phyloP scores from a whole-genome alignment of 495 filamentous ascomycete genomes.

The Bryoglossum gracile region DNA sequence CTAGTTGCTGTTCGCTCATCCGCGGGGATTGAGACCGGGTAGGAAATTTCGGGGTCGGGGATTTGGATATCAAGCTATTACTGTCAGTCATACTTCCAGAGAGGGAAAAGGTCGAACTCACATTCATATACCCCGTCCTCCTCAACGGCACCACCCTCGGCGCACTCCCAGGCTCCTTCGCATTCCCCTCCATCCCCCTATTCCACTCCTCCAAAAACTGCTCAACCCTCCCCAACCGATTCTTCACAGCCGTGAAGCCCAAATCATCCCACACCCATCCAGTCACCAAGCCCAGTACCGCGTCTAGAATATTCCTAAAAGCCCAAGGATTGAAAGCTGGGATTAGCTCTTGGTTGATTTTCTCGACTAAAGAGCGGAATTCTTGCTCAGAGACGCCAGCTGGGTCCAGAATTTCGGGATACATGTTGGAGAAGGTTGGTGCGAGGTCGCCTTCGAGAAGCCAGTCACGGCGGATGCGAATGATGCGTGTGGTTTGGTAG shows the following conservation, averaged over 20 bases:
- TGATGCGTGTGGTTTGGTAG: conserved; percentile 72
- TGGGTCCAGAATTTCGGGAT: conserved; percentile 90
- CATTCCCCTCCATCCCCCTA: conserved; percentile 47
- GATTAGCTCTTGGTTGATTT: conserved; percentile 64
- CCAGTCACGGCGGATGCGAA: conserved; percentile 87
- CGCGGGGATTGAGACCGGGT: no score
- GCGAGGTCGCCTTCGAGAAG: conserved; percentile 84
- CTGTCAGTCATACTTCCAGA: not conserved
- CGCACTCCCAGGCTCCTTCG: conserved; percentile 42
- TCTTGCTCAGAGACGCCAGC: conserved; percentile 68
- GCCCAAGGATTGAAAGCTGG: conserved; percentile 67
- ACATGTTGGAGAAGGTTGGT: conserved; percentile 86
- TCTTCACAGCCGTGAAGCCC: conserved; percentile 64
- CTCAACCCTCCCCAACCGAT: conserved; percentile 59
- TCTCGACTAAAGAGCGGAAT: conserved; percentile 71
- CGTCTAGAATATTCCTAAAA: conserved; percentile 66
- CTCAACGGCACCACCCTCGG: conserved; percentile 71
- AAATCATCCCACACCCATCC: conserved; percentile 93
- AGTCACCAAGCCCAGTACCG: conserved; percentile 66
- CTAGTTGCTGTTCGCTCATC: conserved; percentile 8
- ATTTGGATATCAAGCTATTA: conserved; percentile 72
- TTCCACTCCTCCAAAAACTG: conserved; percentile 79
- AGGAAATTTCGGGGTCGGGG: conserved; percentile 63
- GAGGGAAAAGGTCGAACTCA: conserved; percentile 31
- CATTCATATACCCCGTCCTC: conserved; percentile 81